These are phyloP conservation scores for Xylaria polymorpha DNA, from an alignment of 2,329 filamentous ascomycete species.

Conservation along the genomic window DNA sequence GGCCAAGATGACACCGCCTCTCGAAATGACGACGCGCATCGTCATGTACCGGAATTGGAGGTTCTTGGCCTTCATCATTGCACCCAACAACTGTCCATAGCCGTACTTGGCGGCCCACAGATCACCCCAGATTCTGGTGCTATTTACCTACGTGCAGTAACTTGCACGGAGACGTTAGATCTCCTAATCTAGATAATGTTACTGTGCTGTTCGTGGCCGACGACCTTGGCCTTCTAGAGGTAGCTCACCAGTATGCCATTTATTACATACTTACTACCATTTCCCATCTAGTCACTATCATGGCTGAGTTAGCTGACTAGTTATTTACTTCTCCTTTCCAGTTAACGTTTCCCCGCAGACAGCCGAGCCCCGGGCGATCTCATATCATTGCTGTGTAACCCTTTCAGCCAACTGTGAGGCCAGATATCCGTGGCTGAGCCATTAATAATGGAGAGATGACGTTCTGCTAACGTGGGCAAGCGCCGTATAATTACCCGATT, in stretches of 20 bases:
- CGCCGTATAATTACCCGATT: neutral
- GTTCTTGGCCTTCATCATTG: slow-evolving; percentile 28
- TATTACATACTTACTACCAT: neutral
- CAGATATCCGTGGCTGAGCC: neutral
- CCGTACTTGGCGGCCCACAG: slow-evolving; percentile 28
- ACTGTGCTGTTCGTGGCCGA: neutral
- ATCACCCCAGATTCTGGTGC: neutral
- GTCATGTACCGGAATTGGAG: slow-evolving; percentile 13
- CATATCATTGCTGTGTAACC: neutral
- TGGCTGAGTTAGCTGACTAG: neutral
- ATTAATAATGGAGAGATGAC: neutral
- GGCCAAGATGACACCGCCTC: slow-evolving; percentile 16
- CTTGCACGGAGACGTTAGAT: neutral
- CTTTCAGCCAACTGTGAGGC: neutral
- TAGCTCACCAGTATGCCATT: neutral
- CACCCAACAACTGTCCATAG: slow-evolving; percentile 2
- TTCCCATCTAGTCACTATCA: neutral
- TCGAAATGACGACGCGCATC: slow-evolving; percentile 24
- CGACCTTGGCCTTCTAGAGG: neutral
- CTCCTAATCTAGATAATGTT: neutral
- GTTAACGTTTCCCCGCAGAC: neutral
- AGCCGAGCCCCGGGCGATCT: neutral
- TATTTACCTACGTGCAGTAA: neutral
- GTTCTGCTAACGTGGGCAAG: slow-evolving; percentile 4
- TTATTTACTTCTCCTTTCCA: neutral